Conservation (phyloP, 139 green algal genomes). For the Spirogloea muscicola region DNA sequence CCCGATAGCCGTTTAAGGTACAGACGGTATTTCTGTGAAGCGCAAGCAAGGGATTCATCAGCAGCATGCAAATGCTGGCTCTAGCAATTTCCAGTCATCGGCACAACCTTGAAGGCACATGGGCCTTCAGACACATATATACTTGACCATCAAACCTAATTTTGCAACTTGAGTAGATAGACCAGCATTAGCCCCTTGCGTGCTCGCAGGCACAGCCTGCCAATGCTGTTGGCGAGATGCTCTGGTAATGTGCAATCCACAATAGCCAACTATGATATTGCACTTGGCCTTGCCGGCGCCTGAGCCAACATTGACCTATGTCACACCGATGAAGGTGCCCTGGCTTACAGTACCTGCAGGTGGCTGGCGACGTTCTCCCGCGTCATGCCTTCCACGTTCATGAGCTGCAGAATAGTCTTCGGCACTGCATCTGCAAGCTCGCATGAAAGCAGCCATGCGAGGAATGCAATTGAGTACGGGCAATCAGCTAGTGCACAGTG, state of each 20-base stretch:
- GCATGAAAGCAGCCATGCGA: too few species aligned
- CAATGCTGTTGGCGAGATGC: not conserved
- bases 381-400: conserved; percentile 87
- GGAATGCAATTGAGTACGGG: too few species aligned
- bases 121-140: not conserved
- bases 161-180: not conserved
- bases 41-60: conserved; percentile 43
- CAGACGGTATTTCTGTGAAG: conserved; percentile 90
- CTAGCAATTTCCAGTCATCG: not conserved
- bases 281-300: too few species aligned
- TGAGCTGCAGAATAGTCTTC: conserved; percentile 88
- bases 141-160: not conserved
- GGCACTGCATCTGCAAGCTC: conserved; percentile 64
- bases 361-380: conserved; percentile 75
- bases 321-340: too few species aligned
- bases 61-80: not conserved
- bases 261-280: not conserved
- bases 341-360: conserved; percentile 29
- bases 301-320: too few species aligned
- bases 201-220: not conserved
- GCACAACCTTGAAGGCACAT: not conserved
- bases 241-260: not conserved
- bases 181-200: not conserved
- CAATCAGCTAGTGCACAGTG: not conserved
- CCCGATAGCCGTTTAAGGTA: conserved; percentile 63